These are phyloP conservation scores for Lodderomyces elongisporus DNA, from an alignment of 1,139 yeast genomes.

Conservation along the genomic window DNA sequence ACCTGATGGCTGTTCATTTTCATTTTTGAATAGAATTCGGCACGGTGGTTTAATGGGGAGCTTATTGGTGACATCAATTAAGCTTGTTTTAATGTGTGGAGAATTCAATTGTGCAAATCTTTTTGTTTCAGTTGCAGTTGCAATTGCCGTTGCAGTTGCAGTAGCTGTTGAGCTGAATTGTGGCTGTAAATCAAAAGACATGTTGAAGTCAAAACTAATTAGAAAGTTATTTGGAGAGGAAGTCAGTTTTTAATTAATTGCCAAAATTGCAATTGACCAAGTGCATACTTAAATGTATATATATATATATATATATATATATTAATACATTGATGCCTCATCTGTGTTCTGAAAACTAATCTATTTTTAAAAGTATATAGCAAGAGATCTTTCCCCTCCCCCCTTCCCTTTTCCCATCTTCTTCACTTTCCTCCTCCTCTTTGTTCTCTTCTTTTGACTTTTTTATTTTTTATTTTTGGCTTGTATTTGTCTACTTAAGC, in stretches of 20 bases:
- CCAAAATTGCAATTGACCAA: too few relatives aligned
- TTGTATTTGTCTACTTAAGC: too few relatives aligned
- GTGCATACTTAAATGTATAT: too few relatives aligned
- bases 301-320: slow-evolving; percentile 1
- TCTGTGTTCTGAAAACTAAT: too few relatives aligned
- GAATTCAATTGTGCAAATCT: slow-evolving; percentile 5
- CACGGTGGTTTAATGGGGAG: slow-evolving; percentile 36
- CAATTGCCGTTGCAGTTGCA: neutral
- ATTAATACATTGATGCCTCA: too few relatives aligned
- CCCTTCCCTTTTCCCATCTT: neutral
- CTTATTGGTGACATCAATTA: slow-evolving; percentile 32
- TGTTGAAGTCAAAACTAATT: too few relatives aligned
- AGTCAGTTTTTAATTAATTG: too few relatives aligned
- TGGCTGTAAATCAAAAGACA: slow-evolving; percentile 14
- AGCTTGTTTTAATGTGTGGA: slow-evolving; percentile 40
- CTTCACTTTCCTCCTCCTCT: neutral
- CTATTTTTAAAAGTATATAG: too few relatives aligned
- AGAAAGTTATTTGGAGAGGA: too few relatives aligned
- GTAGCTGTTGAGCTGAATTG: slow-evolving; percentile 1
- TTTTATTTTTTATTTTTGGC: too few relatives aligned
- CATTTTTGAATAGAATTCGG: slow-evolving; percentile 54
- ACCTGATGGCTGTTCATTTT: slow-evolving; percentile 66
- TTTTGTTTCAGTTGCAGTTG: neutral
- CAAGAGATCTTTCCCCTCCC: too few relatives aligned
- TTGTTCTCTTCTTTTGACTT: neutral